Percentiles rank a stretch among this genome's conserved stretches.
phyloP scores from a whole-genome alignment of 495 filamentous ascomycete genomes.

The Diplogelasinospora grovesii region DNA sequence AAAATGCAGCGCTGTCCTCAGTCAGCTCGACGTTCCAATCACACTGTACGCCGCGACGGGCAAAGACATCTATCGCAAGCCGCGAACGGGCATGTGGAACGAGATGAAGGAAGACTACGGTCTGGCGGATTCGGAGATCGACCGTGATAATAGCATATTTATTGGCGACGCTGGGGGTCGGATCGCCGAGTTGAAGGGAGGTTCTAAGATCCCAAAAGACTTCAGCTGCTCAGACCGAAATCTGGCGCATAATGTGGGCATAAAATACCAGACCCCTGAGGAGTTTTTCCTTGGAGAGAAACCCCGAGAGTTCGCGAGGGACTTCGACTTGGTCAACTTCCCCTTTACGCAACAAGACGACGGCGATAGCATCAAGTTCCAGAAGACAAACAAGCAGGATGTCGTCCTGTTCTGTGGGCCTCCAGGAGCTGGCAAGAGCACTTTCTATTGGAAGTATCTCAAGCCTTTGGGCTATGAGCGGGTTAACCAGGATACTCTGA shows the following conservation, averaged over 20 bases:
- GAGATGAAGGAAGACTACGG: constrained; percentile 71
- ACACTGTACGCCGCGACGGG: constrained; percentile 79
- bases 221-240: constrained; percentile 78
- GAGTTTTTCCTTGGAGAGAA: constrained; percentile 74
- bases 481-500: constrained; percentile 87
- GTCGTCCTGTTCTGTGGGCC: constrained; percentile 82
- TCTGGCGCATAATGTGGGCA: constrained; percentile 74
- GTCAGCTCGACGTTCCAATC: constrained; percentile 66
- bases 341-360: constrained; percentile 19
- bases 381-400: constrained; percentile 60
- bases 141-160: constrained; percentile 67
- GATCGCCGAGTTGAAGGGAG: constrained; percentile 21
- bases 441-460: constrained; percentile 75
- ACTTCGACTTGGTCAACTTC: constrained; percentile 54
- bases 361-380: constrained; percentile 28
- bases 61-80: constrained; percentile 78
- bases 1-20: constrained; percentile 63
- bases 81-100: constrained; percentile 81
- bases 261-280: constrained; percentile 79
- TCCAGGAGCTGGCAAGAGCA: constrained; percentile 85
- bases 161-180: constrained; percentile 80
- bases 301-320: constrained; percentile 53
- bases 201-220: constrained; percentile 32
- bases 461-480: constrained; percentile 76
- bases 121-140: constrained; percentile 55